Conservation (phyloP, 176 grass and related monocot genomes). For the Poa annua region DNA sequence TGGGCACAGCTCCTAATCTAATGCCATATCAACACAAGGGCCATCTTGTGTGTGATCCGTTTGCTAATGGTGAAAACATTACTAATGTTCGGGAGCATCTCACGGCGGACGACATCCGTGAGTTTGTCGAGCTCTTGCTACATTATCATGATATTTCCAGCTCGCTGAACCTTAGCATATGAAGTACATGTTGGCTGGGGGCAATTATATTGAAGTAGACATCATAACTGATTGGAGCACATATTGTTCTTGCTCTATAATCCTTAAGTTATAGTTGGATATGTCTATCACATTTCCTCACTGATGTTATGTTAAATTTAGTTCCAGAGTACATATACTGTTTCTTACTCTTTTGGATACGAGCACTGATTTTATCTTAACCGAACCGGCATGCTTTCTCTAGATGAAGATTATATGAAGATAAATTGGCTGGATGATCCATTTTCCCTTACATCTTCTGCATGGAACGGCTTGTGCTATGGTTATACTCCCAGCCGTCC, state of each 20-base stretch:
- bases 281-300: neutral
- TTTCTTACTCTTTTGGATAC: neutral
- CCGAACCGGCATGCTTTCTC: neutral
- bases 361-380: neutral
- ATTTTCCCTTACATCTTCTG: constrained; percentile 14
- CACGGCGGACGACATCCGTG: neutral
- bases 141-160: neutral
- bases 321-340: neutral
- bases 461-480: constrained; percentile 37
- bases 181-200: neutral
- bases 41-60: neutral
- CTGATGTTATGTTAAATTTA: neutral
- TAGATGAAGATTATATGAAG: constrained; percentile 19
- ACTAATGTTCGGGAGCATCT: neutral
- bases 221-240: neutral
- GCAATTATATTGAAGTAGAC: neutral
- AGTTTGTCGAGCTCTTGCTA: neutral
- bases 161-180: constrained; percentile 20
- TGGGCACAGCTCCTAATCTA: neutral
- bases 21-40: too few species aligned
- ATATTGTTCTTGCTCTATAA: neutral
- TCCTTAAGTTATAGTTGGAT: neutral
- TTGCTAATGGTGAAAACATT: neutral
- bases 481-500: neutral
- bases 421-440: constrained; percentile 44